Conservation (phyloP, 2,329 filamentous ascomycete species). For the Cryphonectria nitschkei region DNA sequence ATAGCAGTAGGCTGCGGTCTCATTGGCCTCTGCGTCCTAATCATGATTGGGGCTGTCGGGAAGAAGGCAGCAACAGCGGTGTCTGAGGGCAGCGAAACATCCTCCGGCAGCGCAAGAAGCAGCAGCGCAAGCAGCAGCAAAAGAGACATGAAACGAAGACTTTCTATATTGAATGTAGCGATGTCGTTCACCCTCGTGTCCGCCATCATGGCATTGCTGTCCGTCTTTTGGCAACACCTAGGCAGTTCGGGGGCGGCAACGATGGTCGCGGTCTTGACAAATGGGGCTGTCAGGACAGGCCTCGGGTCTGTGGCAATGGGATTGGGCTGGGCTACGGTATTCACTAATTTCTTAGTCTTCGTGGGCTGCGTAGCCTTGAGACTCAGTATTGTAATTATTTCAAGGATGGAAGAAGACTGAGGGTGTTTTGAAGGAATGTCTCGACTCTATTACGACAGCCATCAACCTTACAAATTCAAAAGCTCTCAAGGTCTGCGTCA, state of each 20-base stretch:
- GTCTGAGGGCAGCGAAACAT: neutral
- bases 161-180: neutral
- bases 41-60: accelerated
- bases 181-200: neutral
- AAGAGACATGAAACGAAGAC: neutral
- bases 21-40: neutral
- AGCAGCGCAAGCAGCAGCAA: neutral
- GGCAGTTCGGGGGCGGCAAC: neutral
- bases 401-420: too few relatives aligned
- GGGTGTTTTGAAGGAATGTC: too few relatives aligned
- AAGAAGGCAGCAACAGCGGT: neutral
- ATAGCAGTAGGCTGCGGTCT: neutral
- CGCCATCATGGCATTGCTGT: neutral
- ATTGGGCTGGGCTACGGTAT: neutral
- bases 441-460: too few relatives aligned
- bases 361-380: neutral
- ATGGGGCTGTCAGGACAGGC: neutral
- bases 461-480: too few relatives aligned
- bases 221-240: neutral
- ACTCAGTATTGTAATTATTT: too few relatives aligned
- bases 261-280: neutral
- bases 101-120: neutral
- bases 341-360: neutral
- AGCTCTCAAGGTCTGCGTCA: too few relatives aligned
- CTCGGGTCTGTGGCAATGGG: neutral